phyloP scores from a whole-genome alignment of 1,139 yeast species.

The Yamadazyma atmosphaerica region DNA sequence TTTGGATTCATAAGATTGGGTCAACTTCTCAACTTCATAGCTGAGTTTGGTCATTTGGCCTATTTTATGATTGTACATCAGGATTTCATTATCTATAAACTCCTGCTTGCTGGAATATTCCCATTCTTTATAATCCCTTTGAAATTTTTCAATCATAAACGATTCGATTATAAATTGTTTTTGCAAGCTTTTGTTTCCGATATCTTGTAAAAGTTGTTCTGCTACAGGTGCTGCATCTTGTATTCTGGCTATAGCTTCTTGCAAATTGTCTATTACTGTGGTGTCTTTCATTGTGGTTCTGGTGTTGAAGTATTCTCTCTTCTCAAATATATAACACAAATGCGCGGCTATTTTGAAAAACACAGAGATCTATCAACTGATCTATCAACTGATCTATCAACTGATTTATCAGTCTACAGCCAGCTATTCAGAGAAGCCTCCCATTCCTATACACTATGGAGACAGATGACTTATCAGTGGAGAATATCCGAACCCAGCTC shows the following conservation, averaged over 20 bases:
- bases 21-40: slow-evolving; percentile 23
- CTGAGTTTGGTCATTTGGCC: slow-evolving; percentile 33
- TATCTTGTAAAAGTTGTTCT: slow-evolving; percentile 12
- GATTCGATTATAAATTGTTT: slow-evolving; percentile 35
- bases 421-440: too few species aligned
- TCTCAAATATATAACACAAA: too few species aligned
- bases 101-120: slow-evolving; percentile 20
- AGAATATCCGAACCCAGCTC: slow-evolving; percentile 19
- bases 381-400: too few species aligned
- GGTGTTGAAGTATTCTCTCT: too few species aligned
- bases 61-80: slow-evolving; percentile 29
- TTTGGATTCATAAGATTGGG: slow-evolving; percentile 25
- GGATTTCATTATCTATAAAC: slow-evolving; percentile 27
- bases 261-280: neutral
- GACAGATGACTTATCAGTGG: slow-evolving; percentile 4
- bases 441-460: neutral
- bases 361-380: too few species aligned
- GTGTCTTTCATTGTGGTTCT: slow-evolving; percentile 2
- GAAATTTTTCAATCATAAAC: slow-evolving; percentile 31
- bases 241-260: neutral
- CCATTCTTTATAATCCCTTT: slow-evolving; percentile 34
- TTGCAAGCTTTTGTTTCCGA: slow-evolving; percentile 14
- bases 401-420: too few species aligned
- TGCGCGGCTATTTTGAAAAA: too few species aligned
- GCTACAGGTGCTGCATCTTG: slow-evolving; percentile 3